Percentiles rank a stretch among this genome's conserved stretches.
Evolutionary conservation across 164 flowering plant genomes (phyloP).

Genomic region (Aristolochia californica): DNA sequence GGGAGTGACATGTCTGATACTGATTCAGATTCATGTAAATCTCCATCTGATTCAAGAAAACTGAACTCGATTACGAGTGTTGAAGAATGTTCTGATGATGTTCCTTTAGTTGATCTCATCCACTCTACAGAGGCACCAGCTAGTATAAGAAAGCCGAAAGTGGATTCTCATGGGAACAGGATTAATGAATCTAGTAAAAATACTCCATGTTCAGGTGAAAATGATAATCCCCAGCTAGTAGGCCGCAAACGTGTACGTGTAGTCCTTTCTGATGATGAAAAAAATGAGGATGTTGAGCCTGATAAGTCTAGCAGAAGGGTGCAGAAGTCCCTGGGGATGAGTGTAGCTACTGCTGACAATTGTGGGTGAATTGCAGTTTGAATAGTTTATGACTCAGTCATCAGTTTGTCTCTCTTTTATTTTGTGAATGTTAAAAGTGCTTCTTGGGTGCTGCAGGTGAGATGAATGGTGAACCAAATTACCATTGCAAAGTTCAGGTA

Average conservation of each 20-base stretch:
- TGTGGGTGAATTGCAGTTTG: constrained; percentile 21
- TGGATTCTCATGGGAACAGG: constrained; percentile 4
- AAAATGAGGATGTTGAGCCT: constrained; percentile 27
- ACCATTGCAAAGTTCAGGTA: no score
- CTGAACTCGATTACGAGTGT: constrained; percentile 9
- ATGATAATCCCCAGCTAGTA: constrained; percentile 31
- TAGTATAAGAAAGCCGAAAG: constrained; percentile 15
- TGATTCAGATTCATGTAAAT: constrained; percentile 24
- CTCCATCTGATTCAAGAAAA: constrained; percentile 18
- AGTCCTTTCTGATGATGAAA: constrained; percentile 88
- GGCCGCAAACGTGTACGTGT: constrained; percentile 72
- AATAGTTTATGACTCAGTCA: no score
- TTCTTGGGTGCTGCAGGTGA: no score
- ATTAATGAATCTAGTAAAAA: constrained; percentile 7
- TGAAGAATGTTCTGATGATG: constrained; percentile 42
- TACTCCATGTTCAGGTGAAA: constrained; percentile 24
- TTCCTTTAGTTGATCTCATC: constrained; percentile 40
- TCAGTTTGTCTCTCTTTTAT: no score
- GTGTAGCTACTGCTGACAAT: constrained; percentile 44
- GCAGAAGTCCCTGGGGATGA: constrained; percentile 18
- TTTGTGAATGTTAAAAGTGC: no score
- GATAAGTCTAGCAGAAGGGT: constrained; percentile 18
- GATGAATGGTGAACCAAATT: no score
- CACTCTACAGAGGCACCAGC: constrained; percentile 18
- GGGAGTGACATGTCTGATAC: constrained; percentile 27